Base-by-base conservation (phyloP, 192 early-diverging fungal species). In the Backusella morwellensis region DNA sequence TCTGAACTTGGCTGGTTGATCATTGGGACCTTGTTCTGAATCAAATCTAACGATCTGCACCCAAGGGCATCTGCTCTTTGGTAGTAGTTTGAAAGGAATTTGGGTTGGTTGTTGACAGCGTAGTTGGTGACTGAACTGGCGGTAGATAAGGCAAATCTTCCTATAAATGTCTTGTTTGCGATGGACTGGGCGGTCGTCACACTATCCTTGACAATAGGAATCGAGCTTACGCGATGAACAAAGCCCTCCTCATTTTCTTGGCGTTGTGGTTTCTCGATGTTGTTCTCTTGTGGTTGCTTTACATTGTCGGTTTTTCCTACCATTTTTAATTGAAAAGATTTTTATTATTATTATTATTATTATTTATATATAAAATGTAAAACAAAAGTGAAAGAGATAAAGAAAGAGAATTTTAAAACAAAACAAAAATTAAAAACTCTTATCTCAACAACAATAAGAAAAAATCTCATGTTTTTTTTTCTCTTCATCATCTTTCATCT, bases 11-110 rank as follows among this genome's bases (percentile, higher is more conserved):
- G 90, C 75, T 88, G 82, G 35, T 77, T 86, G 56, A 93, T 84
- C 59, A 91, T 85, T 6, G 93, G 93, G 81, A 91, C 89, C 42
- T 79, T 83, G 1, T 74, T 73, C 66, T 92, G 90, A 41, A 94
- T 71, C 14, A 87, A 59, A 67, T 91, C 90, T 21, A 94, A 83
- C 5, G 91, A 91, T 66, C 86, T 82, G 19, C 85, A 87, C 44
- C 90, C 92, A 34, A 91, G 81, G 14, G 86, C 76, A 73, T 94
- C 92, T 6, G 88, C 87, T 26, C 80, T 76, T 38, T 80, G 36
- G 69, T 80, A 80, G 56, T 76, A 76, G 19, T 47, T 56, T 47
- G 76, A 75, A 6, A 80, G 71, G 42, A 73, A 73, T 2, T 17
- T 34, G 6, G 80, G 69, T 32, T 69, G 74, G 29, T 70, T 50